Conservation (phyloP, 1,139 yeast genomes). For the Trichomonascaceae sp. region DNA sequence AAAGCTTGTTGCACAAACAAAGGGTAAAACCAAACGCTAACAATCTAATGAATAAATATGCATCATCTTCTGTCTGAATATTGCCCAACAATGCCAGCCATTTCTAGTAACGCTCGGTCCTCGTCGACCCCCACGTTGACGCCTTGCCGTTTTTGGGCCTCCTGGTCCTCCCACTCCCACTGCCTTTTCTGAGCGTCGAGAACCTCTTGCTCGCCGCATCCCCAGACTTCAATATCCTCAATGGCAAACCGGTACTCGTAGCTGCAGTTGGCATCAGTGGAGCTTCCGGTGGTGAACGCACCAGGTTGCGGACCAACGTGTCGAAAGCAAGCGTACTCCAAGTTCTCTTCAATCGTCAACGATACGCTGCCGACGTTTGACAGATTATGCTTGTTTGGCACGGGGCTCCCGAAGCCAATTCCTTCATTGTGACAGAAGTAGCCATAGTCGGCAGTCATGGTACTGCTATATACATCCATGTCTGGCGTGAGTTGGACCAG, state of each 20-base stretch:
- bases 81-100: conserved; percentile 83
- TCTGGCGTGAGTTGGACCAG: conserved; percentile 57
- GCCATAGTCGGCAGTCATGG: conserved; percentile 17
- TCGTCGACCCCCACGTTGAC: conserved; percentile 61
- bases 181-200: conserved; percentile 59
- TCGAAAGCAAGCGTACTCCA: conserved; percentile 73
- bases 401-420: conserved; percentile 17
- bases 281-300: conserved; percentile 24
- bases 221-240: conserved; percentile 81
- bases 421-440: conserved; percentile 19
- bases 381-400: conserved; percentile 25
- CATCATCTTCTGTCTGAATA: conserved; percentile 40
- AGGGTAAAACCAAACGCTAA: conserved; percentile 10
- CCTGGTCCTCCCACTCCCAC: conserved; percentile 89
- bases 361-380: conserved; percentile 39
- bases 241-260: conserved; percentile 64
- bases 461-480: conserved; percentile 40
- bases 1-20: conserved; percentile 23
- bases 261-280: conserved; percentile 21
- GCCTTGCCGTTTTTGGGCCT: conserved; percentile 63
- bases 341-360: conserved; percentile 57
- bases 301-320: conserved; percentile 44
- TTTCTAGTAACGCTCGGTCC: conserved; percentile 72
- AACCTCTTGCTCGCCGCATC: conserved; percentile 68
- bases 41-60: background rate